Base-by-base conservation (phyloP, 495 filamentous ascomycete genomes). In the Rhypophila decipiens region DNA sequence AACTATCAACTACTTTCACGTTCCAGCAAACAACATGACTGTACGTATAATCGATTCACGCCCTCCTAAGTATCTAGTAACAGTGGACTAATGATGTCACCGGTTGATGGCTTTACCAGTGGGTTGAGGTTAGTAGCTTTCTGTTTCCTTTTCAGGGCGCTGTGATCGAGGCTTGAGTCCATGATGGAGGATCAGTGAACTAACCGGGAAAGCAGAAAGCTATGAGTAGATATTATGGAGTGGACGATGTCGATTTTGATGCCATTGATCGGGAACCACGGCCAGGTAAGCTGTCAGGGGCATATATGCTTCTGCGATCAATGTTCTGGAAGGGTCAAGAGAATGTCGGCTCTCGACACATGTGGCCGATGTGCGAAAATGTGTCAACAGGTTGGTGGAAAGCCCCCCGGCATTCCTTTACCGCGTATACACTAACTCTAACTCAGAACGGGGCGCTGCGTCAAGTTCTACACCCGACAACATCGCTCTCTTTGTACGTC, bases 401-500 rank as follows among this genome's bases (percentile, higher is more conserved):
- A n/a, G n/a, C n/a, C n/a, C n/a, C 42, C 1, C 9, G 12, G 29
- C 29, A 11, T 15, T 9, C 1, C 0, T n/a, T 34, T 46, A n/a
- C 20, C 17, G 27, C n/a, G 24, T 2, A 9, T 17, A 17, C 50
- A 57, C 19, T 27, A 39, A n/a, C n/a, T n/a, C 5, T 38, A 58
- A 7, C 20, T 8, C 0, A 45, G 23, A 12, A 10, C n/a, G n/a
- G n/a, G n/a, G n/a, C n/a, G n/a, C n/a, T n/a, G n/a, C 48, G 17
- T 47, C 55, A 2, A 60, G 64, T 2, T 8, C 44, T 11, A 51
- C 56, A 5, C 60, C 61, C 0, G 59, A 55, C 18, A 70, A 70
- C 10, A 53, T 72, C 22, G 66, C 64, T 1, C 55, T 71, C 0
- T 72, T 70, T 38, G 67, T 67, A 41, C n/a, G 66, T 61, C 21